These are phyloP conservation scores for Podaxis mareebaensis DNA, from an alignment of 768 basidiomycete species.

Conservation along the genomic window DNA sequence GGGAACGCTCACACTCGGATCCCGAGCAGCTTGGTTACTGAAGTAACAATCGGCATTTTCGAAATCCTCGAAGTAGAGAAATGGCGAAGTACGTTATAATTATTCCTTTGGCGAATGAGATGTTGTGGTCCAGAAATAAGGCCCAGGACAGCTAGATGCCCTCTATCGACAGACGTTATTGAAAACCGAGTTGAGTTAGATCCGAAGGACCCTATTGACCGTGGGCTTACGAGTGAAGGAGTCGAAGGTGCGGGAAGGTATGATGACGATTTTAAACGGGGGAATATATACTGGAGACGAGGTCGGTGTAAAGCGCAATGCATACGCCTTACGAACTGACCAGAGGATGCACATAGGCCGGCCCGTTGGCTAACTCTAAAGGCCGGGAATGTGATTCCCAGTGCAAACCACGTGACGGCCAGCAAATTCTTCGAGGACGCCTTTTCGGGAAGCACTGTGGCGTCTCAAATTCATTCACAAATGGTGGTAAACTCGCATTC, in stretches of 20 bases:
- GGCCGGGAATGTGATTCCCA: neutral
- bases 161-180: neutral
- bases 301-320: neutral
- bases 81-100: neutral
- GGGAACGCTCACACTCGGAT: constrained; percentile 59
- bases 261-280: neutral
- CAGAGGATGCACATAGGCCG: neutral
- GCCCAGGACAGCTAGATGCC: no score
- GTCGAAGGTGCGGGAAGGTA: neutral
- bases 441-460: neutral
- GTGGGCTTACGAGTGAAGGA: neutral
- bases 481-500: neutral
- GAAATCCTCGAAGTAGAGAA: neutral
- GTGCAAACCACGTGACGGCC: neutral
- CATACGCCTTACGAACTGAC: neutral
- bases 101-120: no score
- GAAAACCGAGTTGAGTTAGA: neutral
- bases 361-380: neutral
- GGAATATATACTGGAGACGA: neutral
- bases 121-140: neutral
- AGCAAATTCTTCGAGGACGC: neutral
- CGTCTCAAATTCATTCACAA: no score
- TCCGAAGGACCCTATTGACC: neutral
- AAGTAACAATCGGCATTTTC: constrained; percentile 47
- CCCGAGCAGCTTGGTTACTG: constrained; percentile 62